phyloP scores from a whole-genome alignment of 2,329 filamentous ascomycete species.

The Sordariomycetes sp. region DNA sequence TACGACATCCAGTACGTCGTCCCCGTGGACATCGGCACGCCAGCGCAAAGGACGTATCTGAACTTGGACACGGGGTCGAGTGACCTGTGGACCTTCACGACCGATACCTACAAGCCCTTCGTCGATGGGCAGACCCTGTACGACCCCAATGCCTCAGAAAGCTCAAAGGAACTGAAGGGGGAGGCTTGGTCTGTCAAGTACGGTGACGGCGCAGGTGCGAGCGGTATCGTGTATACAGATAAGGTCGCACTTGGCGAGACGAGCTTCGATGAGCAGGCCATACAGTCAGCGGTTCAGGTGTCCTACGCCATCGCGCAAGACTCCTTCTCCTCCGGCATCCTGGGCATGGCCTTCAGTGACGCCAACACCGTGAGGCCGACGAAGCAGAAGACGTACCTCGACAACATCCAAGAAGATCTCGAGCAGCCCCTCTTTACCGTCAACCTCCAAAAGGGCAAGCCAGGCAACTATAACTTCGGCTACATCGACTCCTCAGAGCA shows the following conservation, averaged over 20 bases:
- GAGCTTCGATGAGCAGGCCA: conserved; percentile 49
- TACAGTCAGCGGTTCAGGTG: conserved; percentile 54
- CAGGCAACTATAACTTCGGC: conserved; percentile 30
- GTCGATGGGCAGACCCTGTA: conserved; percentile 48
- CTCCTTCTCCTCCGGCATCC: conserved; percentile 22
- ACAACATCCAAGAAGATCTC: conserved; percentile 21
- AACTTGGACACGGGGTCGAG: conserved; percentile 59
- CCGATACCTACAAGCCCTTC: conserved; percentile 37
- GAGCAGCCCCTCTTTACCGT: conserved; percentile 25
- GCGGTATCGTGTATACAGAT: conserved; percentile 57
- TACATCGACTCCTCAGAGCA: conserved; percentile 48
- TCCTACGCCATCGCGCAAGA: conserved; percentile 31
- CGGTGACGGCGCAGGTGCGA: conserved; percentile 55
- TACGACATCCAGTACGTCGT: conserved; percentile 48
- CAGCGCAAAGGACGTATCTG: conserved; percentile 47
- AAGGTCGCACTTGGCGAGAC: conserved; percentile 52
- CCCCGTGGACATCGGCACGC: conserved; percentile 53
- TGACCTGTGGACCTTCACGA: conserved; percentile 60
- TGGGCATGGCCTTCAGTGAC: conserved; percentile 21
- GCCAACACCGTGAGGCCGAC: conserved; percentile 23
- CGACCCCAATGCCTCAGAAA: conserved; percentile 32
- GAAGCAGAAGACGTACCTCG: conserved; percentile 21
- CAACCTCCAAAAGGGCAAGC: conserved; percentile 18
- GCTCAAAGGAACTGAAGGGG: conserved; percentile 28
- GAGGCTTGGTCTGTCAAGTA: conserved; percentile 52